Percentiles rank a stretch among this genome's conserved stretches.
phyloP scores from a whole-genome alignment of 768 basidiomycete species.

The Inosperma sp. region DNA sequence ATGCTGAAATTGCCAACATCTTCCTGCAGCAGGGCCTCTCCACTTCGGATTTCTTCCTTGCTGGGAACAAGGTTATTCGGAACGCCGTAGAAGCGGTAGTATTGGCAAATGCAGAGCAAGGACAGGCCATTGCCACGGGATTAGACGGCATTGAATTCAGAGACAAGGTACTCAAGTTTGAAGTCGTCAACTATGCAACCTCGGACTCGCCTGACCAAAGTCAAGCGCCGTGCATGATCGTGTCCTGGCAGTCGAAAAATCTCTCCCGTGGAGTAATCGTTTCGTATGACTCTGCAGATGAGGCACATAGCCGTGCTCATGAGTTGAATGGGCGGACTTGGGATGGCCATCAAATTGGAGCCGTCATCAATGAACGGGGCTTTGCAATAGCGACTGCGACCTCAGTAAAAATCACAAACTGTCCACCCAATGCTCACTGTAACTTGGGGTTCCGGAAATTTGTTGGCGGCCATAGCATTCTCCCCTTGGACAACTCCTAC shows the following conservation, averaged over 20 bases:
- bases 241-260: slow-evolving; percentile 50
- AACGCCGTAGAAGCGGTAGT: background rate
- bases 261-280: slow-evolving; percentile 40
- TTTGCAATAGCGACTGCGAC: background rate
- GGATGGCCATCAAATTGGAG: slow-evolving; percentile 44
- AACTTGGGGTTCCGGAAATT: slow-evolving; percentile 18
- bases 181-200: slow-evolving; percentile 31
- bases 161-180: slow-evolving; percentile 37
- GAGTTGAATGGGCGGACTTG: slow-evolving; percentile 35
- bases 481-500: background rate
- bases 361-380: slow-evolving; percentile 36
- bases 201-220: slow-evolving; percentile 42
- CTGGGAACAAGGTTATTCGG: background rate
- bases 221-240: slow-evolving; percentile 37
- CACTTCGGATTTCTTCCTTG: background rate
- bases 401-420: slow-evolving; percentile 5
- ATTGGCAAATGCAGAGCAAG: background rate
- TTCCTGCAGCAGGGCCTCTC: slow-evolving; percentile 40
- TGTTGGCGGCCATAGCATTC: slow-evolving; percentile 22
- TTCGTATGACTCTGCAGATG: slow-evolving; percentile 32
- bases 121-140: slow-evolving; percentile 13
- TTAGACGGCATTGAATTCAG: slow-evolving; percentile 48
- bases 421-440: slow-evolving; percentile 10
- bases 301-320: slow-evolving; percentile 33
- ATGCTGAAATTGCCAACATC: slow-evolving; percentile 37